Evolutionary conservation across 2,329 filamentous ascomycete species (phyloP).

Genomic region (Fusarium irregulare): DNA sequence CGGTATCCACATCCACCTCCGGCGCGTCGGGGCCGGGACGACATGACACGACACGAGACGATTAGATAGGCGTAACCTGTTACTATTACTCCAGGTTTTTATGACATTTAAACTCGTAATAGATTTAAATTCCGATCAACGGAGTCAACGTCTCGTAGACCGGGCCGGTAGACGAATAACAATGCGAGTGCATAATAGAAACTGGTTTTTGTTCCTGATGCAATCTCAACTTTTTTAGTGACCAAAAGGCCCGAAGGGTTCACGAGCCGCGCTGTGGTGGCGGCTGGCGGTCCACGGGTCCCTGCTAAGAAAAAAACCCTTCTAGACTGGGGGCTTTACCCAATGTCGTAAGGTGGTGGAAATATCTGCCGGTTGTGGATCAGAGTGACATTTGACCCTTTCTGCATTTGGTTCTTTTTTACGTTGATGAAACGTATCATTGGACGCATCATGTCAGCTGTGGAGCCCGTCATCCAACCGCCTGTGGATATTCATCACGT

Average conservation of each 20-base stretch:
- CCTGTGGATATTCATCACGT: constrained; percentile 34
- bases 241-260: constrained; percentile 32
- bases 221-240: constrained; percentile 3
- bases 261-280: constrained; percentile 27
- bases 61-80: constrained; percentile 14
- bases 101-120: constrained; percentile 32
- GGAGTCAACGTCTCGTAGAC: neutral
- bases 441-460: constrained; percentile 8
- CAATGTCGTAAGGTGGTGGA: constrained; percentile 24
- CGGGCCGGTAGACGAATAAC: neutral
- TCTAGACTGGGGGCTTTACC: constrained; percentile 14
- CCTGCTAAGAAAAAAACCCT: constrained; percentile 5
- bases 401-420: constrained; percentile 15
- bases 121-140: constrained; percentile 7
- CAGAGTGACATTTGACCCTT: constrained; percentile 6
- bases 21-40: constrained; percentile 10
- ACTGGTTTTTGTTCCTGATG: neutral
- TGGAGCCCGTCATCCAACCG: constrained; percentile 9
- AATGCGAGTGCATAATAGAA: neutral
- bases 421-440: constrained; percentile 35
- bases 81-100: constrained; percentile 23
- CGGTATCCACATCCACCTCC: constrained; percentile 34
- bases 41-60: neutral
- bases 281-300: constrained; percentile 14
- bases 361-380: constrained; percentile 29